These are phyloP conservation scores for Polychaeton citri DNA, from an alignment of 2,329 filamentous ascomycete genomes.

Conservation along the genomic window DNA sequence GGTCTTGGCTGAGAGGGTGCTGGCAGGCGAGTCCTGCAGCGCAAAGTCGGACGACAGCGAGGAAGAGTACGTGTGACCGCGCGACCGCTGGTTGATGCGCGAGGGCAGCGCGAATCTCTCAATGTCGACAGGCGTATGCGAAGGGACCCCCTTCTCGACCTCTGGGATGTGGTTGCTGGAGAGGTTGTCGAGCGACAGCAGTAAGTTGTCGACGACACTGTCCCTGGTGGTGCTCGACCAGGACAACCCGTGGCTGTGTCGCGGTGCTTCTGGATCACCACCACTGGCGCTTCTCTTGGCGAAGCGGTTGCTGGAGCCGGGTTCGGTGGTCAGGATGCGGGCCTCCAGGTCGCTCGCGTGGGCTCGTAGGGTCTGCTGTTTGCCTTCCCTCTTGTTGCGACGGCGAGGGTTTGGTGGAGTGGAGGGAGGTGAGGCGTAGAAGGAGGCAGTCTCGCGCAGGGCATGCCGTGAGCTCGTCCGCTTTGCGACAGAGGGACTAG, in stretches of 20 bases:
- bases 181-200: conserved; percentile 81
- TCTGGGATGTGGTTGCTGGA: conserved; percentile 32
- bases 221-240: conserved; percentile 69
- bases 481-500: background rate
- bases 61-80: conserved; percentile 47
- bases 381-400: background rate
- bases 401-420: conserved; percentile 1
- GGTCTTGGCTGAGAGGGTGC: conserved; percentile 11
- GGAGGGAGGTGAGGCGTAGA: background rate
- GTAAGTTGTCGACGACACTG: conserved; percentile 90
- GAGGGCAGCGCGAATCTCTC: conserved; percentile 18
- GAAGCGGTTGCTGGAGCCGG: background rate
- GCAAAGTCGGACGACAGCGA: conserved; percentile 43
- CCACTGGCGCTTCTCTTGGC: background rate
- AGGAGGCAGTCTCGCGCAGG: background rate
- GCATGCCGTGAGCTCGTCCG: background rate
- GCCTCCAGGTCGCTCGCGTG: background rate
- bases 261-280: background rate
- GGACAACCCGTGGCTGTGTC: conserved; percentile 71
- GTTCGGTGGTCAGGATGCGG: too few species aligned
- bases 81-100: conserved; percentile 28
- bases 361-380: background rate
- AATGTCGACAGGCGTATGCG: conserved; percentile 20
- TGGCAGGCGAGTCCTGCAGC: conserved; percentile 18
- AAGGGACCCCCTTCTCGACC: conserved; percentile 20